phyloP scores from a whole-genome alignment of 805 yeast genomes.

The Zygosaccharomyces siamensis region DNA sequence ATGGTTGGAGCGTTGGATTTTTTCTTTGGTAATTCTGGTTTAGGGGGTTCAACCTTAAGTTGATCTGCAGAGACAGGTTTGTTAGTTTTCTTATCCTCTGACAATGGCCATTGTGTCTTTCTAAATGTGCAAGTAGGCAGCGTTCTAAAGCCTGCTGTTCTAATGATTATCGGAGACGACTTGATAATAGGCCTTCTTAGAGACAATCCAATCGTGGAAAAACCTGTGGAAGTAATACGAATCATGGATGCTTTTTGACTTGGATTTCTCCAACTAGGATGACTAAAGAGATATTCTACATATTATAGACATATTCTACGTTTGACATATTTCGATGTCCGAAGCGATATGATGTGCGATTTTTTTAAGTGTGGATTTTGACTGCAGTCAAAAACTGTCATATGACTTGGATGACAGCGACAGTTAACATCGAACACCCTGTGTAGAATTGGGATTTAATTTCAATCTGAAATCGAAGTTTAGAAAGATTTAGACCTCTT shows the following conservation, averaged over 20 bases:
- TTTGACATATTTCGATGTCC: not conserved
- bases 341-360: conserved; percentile 1
- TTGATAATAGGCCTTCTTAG: not conserved
- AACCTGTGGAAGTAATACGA: not conserved
- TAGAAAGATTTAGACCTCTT: not conserved
- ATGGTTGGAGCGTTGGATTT: conserved; percentile 29
- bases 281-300: not conserved
- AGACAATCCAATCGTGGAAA: not conserved
- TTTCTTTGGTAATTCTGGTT: conserved; percentile 7
- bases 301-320: not conserved
- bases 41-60: conserved; percentile 12
- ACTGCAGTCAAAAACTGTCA: not conserved
- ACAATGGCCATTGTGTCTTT: not conserved
- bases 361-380: not conserved
- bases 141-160: conserved; percentile 1
- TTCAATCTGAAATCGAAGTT: too few relatives aligned
- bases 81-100: conserved; percentile 2
- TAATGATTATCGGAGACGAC: not conserved
- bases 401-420: not conserved
- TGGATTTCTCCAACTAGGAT: not conserved
- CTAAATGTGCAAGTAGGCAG: not conserved
- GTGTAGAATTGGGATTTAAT: not conserved
- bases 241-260: not conserved
- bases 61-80: not conserved
- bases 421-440: not conserved